A percentile compares a stretch with the other conserved stretches of the same genome.
phyloP scores from a whole-genome alignment of 192 early-diverging fungal species.

The Rhizophlyctis rosea region DNA sequence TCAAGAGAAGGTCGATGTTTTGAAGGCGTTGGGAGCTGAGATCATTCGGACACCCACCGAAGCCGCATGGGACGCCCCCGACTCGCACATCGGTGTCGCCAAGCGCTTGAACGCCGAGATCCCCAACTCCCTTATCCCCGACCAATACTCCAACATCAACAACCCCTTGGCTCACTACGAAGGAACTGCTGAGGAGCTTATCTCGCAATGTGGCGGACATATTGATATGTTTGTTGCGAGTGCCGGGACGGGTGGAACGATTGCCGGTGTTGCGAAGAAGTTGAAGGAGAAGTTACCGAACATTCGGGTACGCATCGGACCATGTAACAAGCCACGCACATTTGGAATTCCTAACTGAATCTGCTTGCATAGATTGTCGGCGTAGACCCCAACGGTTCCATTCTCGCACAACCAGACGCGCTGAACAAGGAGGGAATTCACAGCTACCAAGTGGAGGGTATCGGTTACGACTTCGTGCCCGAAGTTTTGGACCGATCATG shows the following conservation, averaged over 20 bases:
- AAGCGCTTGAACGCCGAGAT: slow-evolving; percentile 91
- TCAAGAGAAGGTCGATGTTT: slow-evolving; percentile 98
- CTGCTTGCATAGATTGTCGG: slow-evolving; percentile 67
- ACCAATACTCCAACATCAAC: slow-evolving; percentile 96
- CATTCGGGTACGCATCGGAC: slow-evolving; percentile 49
- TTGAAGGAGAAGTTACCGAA: slow-evolving; percentile 92
- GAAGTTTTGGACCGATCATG: slow-evolving; percentile 78
- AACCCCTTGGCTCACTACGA: slow-evolving; percentile 99
- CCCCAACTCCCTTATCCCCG: slow-evolving; percentile 92
- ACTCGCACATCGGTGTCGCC: slow-evolving; percentile 97
- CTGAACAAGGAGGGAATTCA: slow-evolving; percentile 68
- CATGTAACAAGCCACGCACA: too few relatives aligned
- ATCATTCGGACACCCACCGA: slow-evolving; percentile 99
- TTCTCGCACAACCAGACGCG: slow-evolving; percentile 82
- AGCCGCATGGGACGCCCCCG: slow-evolving; percentile 97
- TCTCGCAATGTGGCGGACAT: slow-evolving; percentile 73
- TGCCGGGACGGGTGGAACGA: slow-evolving; percentile 97
- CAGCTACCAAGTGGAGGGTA: slow-evolving; percentile 94
- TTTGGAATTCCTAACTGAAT: too few relatives aligned
- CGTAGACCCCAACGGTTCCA: slow-evolving; percentile 92
- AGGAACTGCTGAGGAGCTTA: slow-evolving; percentile 57
- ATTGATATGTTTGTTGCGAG: slow-evolving; percentile 95
- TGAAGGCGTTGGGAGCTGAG: slow-evolving; percentile 96
- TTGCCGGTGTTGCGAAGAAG: slow-evolving; percentile 89
- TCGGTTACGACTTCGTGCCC: slow-evolving; percentile 99